phyloP scores from a whole-genome alignment of 495 filamentous ascomycete species.

The Tuber brumale region DNA sequence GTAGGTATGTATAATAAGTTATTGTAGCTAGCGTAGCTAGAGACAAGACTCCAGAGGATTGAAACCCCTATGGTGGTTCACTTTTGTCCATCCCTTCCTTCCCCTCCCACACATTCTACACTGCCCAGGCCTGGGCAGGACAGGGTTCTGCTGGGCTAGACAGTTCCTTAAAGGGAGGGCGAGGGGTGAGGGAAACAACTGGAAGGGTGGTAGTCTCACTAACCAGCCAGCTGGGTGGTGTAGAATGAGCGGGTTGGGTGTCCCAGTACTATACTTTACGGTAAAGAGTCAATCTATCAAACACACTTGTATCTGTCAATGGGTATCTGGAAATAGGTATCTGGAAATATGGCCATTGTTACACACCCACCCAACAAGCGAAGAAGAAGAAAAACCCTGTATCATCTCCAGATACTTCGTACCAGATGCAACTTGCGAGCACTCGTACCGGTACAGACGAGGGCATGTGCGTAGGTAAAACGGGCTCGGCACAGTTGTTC shows the following conservation, averaged over 20 bases:
- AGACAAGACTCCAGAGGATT: neutral
- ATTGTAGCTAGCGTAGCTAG: neutral
- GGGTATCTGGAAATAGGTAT: too few relatives aligned
- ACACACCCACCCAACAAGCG: too few relatives aligned
- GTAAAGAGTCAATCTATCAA: neutral
- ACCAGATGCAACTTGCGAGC: too few relatives aligned
- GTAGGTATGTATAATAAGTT: neutral
- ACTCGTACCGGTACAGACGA: neutral
- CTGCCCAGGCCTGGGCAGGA: neutral
- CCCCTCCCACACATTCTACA: neutral
- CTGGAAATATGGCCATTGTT: too few relatives aligned
- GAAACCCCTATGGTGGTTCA: neutral
- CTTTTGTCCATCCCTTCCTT: neutral
- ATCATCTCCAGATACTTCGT: too few relatives aligned
- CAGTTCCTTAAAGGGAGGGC: neutral
- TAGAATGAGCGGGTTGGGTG: neutral
- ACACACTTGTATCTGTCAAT: neutral
- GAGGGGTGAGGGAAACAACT: neutral
- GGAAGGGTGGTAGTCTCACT: neutral
- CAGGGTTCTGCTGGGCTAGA: neutral
- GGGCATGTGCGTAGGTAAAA: neutral
- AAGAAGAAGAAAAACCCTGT: too few relatives aligned
- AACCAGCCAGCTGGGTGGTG: neutral
- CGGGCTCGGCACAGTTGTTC: neutral
- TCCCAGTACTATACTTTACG: neutral